Percentiles rank a stretch among this genome's conserved stretches.
phyloP scores from a whole-genome alignment of 371 early-diverging fungal species.

The Rhizopus sp. region DNA sequence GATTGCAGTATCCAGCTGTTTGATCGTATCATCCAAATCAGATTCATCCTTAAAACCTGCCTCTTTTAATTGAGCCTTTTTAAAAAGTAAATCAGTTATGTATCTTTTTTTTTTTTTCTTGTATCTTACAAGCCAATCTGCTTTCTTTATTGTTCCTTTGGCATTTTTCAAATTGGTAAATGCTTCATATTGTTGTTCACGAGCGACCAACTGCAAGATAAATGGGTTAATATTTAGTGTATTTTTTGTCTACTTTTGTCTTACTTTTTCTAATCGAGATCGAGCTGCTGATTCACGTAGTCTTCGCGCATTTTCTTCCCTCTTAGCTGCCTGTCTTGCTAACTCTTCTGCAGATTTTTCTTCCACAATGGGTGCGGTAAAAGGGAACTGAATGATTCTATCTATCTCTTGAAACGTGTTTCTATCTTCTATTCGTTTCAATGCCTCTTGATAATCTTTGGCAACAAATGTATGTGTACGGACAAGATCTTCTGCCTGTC shows the following conservation, averaged over 20 bases:
- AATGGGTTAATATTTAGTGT: neutral
- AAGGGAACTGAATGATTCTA: slow-evolving; percentile 77
- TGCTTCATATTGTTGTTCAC: slow-evolving; percentile 62
- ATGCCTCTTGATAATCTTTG: slow-evolving; percentile 68
- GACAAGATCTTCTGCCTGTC: slow-evolving; percentile 74
- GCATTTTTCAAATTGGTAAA: slow-evolving; percentile 58
- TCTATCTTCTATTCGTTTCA: slow-evolving; percentile 56
- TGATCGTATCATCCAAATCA: slow-evolving; percentile 74
- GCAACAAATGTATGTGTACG: slow-evolving; percentile 73
- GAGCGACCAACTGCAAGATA: slow-evolving; percentile 42
- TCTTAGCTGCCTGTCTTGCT: slow-evolving; percentile 68
- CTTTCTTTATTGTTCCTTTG: slow-evolving; percentile 50
- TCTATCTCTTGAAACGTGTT: slow-evolving; percentile 59
- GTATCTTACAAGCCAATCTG: slow-evolving; percentile 54
- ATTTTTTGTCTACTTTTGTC: slow-evolving; percentile 5
- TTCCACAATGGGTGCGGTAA: slow-evolving; percentile 63
- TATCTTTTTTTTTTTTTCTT: neutral
- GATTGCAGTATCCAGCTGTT: slow-evolving; percentile 66
- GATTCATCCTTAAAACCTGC: slow-evolving; percentile 71
- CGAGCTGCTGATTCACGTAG: slow-evolving; percentile 81
- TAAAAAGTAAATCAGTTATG: slow-evolving; percentile 1
- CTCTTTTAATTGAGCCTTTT: slow-evolving; percentile 59
- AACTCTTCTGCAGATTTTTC: slow-evolving; percentile 82
- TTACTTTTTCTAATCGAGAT: slow-evolving; percentile 79
- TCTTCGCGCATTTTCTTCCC: slow-evolving; percentile 73